These are phyloP conservation scores for Rhipidocladum racemiflorum DNA, from an alignment of 176 grass and related monocot species.

Conservation along the genomic window DNA sequence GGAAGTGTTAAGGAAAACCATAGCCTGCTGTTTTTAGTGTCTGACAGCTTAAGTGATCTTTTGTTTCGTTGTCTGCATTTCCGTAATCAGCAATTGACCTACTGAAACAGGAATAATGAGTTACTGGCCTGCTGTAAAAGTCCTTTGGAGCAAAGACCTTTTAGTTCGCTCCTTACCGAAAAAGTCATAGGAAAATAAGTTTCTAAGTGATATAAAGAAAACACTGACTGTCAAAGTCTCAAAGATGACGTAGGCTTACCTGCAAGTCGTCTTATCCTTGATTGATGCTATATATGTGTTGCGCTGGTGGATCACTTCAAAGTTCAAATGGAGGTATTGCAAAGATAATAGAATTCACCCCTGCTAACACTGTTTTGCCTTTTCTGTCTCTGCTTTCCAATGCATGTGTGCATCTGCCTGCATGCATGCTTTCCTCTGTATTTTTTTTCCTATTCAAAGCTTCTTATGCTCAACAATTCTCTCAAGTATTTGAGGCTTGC, in stretches of 20 bases:
- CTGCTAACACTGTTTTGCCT: not conserved
- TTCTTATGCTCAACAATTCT: not conserved
- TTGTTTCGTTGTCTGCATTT: slow-evolving; percentile 4
- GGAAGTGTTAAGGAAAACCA: not conserved
- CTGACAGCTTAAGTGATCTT: not conserved
- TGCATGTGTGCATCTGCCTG: not conserved
- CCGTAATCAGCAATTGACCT: not conserved
- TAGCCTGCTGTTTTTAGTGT: slow-evolving; percentile 8
- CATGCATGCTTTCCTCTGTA: not conserved
- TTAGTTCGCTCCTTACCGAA: not conserved
- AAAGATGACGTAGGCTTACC: not conserved
- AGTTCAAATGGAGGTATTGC: slow-evolving; percentile 1
- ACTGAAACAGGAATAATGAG: not conserved
- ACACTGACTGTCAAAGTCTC: not conserved
- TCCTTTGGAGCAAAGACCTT: not conserved
- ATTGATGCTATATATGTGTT: not conserved
- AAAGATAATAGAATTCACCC: not conserved
- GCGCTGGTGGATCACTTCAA: not conserved
- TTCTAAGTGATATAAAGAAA: not conserved
- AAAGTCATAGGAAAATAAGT: not conserved
- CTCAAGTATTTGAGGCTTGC: not conserved
- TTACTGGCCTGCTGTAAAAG: not conserved
- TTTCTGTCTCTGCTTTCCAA: not conserved
- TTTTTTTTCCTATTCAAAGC: not conserved
- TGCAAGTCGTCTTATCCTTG: not conserved